These are phyloP conservation scores for Hypoxylon sp. DNA, from an alignment of 2,329 filamentous ascomycete species.

Conservation along the genomic window DNA sequence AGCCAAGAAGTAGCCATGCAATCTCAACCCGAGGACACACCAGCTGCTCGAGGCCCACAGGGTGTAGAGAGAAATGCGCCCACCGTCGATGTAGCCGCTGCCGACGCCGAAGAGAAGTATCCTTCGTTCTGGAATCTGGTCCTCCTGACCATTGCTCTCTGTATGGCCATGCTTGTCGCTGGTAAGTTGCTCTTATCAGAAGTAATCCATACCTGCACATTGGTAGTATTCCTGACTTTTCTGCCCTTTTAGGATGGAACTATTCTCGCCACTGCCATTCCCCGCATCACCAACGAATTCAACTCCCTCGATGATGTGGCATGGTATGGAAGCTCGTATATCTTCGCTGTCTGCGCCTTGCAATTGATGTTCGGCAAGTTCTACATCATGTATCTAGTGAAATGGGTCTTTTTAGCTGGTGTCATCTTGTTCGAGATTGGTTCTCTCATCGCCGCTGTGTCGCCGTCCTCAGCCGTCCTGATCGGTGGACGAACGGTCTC, in stretches of 20 bases:
- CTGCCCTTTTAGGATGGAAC: constrained; percentile 32
- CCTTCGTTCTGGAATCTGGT: constrained; percentile 36
- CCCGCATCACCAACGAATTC: constrained; percentile 51
- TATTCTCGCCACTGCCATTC: constrained; percentile 50
- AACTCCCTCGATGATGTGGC: constrained; percentile 50
- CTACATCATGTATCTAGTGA: constrained; percentile 36
- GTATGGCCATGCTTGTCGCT: constrained; percentile 40
- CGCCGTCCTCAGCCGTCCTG: constrained; percentile 46
- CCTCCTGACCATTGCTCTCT: constrained; percentile 33
- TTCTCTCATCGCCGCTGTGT: constrained; percentile 44
- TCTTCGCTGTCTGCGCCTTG: constrained; percentile 36
- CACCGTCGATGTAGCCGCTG: constrained; percentile 14
- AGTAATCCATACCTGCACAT: neutral
- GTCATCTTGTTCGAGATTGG: constrained; percentile 40
- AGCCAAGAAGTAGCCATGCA: constrained; percentile 19
- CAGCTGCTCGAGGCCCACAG: constrained; percentile 14
- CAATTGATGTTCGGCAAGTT: constrained; percentile 39
- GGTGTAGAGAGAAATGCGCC: constrained; percentile 29
- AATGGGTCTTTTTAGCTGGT: constrained; percentile 34
- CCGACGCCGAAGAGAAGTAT: constrained; percentile 26
- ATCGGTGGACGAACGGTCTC: constrained; percentile 59
- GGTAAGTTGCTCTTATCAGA: constrained; percentile 10
- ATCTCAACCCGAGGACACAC: constrained; percentile 18
- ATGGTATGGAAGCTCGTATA: constrained; percentile 46
- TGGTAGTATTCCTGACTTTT: constrained; percentile 1